Conservation (phyloP, 805 yeast genomes). For the Yarrowia yakushimensis region DNA sequence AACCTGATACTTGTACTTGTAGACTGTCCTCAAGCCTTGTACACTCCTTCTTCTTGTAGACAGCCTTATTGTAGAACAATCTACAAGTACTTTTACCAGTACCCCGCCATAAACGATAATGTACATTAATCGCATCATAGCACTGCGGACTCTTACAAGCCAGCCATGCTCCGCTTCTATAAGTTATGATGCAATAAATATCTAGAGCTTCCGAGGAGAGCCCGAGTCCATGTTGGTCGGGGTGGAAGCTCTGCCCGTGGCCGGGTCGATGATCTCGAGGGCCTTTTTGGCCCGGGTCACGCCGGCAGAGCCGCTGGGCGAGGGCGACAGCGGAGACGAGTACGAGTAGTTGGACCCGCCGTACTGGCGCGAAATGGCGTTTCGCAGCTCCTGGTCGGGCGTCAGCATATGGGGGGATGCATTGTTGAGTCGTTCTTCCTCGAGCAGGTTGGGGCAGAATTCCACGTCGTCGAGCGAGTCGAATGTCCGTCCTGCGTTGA, state of each 20-base stretch:
- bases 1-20: too few relatives aligned
- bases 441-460: slow-evolving; percentile 48
- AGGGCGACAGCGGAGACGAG: slow-evolving; percentile 18
- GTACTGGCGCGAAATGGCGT: slow-evolving; percentile 12
- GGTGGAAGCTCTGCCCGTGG: slow-evolving; percentile 39
- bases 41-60: too few relatives aligned
- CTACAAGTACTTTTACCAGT: too few relatives aligned
- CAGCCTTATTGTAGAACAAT: too few relatives aligned
- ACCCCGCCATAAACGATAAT: slow-evolving; percentile 4
- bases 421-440: slow-evolving; percentile 26
- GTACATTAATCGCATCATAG: slow-evolving; percentile 24
- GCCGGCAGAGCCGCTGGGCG: slow-evolving; percentile 10
- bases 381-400: slow-evolving; percentile 9
- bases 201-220: slow-evolving; percentile 24
- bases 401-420: slow-evolving; percentile 19
- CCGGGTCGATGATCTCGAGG: slow-evolving; percentile 51
- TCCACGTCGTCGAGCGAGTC: slow-evolving; percentile 64
- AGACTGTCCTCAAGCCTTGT: too few relatives aligned
- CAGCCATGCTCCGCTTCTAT: slow-evolving; percentile 12
- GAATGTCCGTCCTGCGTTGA: slow-evolving; percentile 59
- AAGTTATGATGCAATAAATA: slow-evolving; percentile 25
- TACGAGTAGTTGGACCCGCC: slow-evolving; percentile 9
- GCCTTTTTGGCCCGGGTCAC: slow-evolving; percentile 30
- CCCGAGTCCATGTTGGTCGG: slow-evolving; percentile 16
- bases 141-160: background rate